Percentiles rank a stretch among this genome's conserved stretches.
Evolutionary conservation across 164 flowering plant species (phyloP).

Genomic region (Santalum album): DNA sequence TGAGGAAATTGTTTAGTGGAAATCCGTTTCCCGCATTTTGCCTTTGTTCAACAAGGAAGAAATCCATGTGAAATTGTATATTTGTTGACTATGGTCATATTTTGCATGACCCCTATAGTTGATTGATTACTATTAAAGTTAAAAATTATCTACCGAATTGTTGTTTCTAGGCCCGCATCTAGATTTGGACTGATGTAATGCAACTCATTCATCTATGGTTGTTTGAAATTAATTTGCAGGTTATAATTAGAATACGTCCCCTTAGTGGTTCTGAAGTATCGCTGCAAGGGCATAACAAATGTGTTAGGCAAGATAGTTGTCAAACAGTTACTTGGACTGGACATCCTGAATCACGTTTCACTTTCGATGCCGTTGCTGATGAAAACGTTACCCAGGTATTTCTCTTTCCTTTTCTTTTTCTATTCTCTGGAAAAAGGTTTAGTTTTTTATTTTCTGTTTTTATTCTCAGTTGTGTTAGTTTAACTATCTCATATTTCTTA

Average conservation of each 20-base stretch:
- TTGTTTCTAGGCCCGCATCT: not conserved
- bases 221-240: constrained; percentile 32
- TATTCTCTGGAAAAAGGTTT: too few relatives aligned
- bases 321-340: constrained; percentile 88
- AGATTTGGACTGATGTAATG: not conserved
- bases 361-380: constrained; percentile 92
- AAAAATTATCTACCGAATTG: too few relatives aligned
- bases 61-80: too few relatives aligned
- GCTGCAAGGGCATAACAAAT: constrained; percentile 64
- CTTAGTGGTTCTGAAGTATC: constrained; percentile 73
- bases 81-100: too few relatives aligned
- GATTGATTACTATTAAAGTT: too few relatives aligned
- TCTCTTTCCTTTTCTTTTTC: not conserved
- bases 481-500: not conserved
- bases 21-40: too few relatives aligned
- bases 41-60: too few relatives aligned
- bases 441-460: too few relatives aligned
- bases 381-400: constrained; percentile 84
- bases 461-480: not conserved
- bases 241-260: constrained; percentile 88
- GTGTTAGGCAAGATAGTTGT: constrained; percentile 73
- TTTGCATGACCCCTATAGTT: too few relatives aligned
- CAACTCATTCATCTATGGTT: not conserved
- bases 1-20: too few relatives aligned
- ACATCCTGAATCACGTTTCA: constrained; percentile 90